Conservation (phyloP, 768 basidiomycete species). For the Symmetrospora coprosmae region DNA sequence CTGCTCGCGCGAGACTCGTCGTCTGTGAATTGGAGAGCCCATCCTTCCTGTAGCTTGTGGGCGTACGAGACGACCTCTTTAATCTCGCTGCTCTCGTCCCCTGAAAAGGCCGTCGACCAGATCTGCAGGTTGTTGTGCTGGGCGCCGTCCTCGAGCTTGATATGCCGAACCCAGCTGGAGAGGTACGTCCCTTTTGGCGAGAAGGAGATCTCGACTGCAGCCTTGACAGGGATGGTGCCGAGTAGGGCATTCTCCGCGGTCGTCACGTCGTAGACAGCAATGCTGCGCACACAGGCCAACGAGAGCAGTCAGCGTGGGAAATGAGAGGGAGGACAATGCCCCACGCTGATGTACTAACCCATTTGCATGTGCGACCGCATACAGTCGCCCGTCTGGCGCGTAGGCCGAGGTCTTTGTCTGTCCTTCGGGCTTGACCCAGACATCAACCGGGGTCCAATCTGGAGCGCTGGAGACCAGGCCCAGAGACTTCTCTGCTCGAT, state of each 20-base stretch:
- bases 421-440: conserved; percentile 50
- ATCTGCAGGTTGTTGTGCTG: conserved; percentile 90
- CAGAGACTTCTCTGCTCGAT: conserved; percentile 16
- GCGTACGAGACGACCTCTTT: conserved; percentile 34
- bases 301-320: background rate
- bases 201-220: conserved; percentile 70
- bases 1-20: conserved; percentile 75
- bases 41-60: conserved; percentile 24
- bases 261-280: conserved; percentile 23
- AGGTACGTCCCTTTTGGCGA: conserved; percentile 86
- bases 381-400: conserved; percentile 72
- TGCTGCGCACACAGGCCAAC: background rate
- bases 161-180: conserved; percentile 87
- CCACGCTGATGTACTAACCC: conserved; percentile 44
- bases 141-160: conserved; percentile 73
- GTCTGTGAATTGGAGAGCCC: conserved; percentile 71
- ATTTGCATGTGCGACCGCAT: conserved; percentile 64
- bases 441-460: background rate
- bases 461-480: conserved; percentile 10
- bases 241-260: background rate
- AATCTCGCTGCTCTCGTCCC: conserved; percentile 36
- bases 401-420: conserved; percentile 64
- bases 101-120: conserved; percentile 61
- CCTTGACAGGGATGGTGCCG: conserved; percentile 47
- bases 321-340: background rate